These are phyloP conservation scores for Pseudogymnoascus sp. DNA, from an alignment of 2,329 filamentous ascomycete species.

Conservation along the genomic window DNA sequence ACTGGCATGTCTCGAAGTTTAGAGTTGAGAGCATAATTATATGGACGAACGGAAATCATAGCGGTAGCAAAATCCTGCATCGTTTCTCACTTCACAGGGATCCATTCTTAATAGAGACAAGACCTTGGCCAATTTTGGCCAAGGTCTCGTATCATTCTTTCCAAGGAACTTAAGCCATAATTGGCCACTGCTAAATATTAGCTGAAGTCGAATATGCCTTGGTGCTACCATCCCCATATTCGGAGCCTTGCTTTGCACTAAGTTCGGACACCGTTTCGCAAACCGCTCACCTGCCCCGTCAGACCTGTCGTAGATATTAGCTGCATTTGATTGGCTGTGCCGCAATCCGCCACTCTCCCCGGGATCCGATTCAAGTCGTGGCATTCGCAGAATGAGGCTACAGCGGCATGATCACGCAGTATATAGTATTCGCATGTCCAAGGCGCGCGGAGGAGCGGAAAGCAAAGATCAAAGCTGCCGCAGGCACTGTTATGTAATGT, in stretches of 20 bases:
- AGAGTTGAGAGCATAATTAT: not conserved
- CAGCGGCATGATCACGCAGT: not conserved
- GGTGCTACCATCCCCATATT: not conserved
- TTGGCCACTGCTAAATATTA: constrained; percentile 1
- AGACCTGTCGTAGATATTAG: not conserved
- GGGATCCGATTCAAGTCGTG: not conserved
- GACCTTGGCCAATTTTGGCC: not conserved
- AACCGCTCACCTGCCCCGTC: not conserved
- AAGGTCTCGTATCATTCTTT: not conserved
- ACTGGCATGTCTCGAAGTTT: too few species aligned
- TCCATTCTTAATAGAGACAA: not conserved
- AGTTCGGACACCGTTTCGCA: constrained; percentile 5
- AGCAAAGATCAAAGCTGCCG: not conserved
- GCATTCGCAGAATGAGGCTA: not conserved
- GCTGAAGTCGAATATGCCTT: not conserved
- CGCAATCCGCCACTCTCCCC: not conserved
- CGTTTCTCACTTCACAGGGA: not conserved
- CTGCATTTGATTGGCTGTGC: not conserved
- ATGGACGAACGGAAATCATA: not conserved
- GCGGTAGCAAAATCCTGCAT: not conserved
- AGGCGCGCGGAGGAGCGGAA: not conserved
- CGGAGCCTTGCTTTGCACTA: not conserved
- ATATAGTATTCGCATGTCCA: not conserved
- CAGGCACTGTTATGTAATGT: not conserved
- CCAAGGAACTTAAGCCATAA: not conserved